These are phyloP conservation scores for Microstroma glucosiphilum DNA, from an alignment of 1,284 basidiomycete genomes.

Conservation along the genomic window DNA sequence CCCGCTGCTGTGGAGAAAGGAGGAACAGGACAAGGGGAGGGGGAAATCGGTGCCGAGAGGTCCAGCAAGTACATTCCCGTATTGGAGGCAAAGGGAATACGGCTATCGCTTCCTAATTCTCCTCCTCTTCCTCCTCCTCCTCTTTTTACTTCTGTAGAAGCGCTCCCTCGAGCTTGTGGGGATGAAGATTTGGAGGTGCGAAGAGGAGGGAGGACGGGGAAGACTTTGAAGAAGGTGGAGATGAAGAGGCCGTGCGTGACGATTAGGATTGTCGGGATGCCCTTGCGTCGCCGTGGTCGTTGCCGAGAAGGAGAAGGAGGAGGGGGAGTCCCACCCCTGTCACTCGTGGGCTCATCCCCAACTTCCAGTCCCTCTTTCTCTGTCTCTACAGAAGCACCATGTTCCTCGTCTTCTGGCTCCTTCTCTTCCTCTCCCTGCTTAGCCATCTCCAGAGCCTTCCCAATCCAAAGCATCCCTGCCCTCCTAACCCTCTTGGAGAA, in stretches of 20 bases:
- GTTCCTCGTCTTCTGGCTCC: slow-evolving; percentile 15
- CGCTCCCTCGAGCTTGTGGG: no score
- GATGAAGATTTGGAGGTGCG: no score
- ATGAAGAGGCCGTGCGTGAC: slow-evolving; percentile 46
- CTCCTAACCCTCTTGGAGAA: slow-evolving; percentile 20
- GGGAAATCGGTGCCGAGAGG: no score
- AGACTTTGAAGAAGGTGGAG: slow-evolving; percentile 27
- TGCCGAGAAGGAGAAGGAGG: slow-evolving; percentile 3
- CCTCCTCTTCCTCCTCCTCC: not conserved
- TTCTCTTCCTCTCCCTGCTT: not conserved
- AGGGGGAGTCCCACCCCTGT: no score
- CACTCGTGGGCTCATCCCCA: not conserved
- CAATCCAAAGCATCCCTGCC: slow-evolving; percentile 16
- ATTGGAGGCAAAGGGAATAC: slow-evolving; percentile 2
- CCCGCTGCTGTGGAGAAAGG: not conserved
- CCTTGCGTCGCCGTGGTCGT: not conserved
- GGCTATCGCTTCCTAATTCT: not conserved
- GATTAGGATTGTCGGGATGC: slow-evolving; percentile 30
- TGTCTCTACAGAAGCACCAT: slow-evolving; percentile 6
- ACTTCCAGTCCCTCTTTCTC: slow-evolving; percentile 20
- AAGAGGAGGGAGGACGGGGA: not conserved
- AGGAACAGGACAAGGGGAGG: not conserved
- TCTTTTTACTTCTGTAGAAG: no score
- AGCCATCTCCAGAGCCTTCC: not conserved
- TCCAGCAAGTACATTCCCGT: slow-evolving; percentile 2